These are phyloP conservation scores for Lachancea quebecensis DNA, from an alignment of 805 yeast genomes.

Conservation along the genomic window DNA sequence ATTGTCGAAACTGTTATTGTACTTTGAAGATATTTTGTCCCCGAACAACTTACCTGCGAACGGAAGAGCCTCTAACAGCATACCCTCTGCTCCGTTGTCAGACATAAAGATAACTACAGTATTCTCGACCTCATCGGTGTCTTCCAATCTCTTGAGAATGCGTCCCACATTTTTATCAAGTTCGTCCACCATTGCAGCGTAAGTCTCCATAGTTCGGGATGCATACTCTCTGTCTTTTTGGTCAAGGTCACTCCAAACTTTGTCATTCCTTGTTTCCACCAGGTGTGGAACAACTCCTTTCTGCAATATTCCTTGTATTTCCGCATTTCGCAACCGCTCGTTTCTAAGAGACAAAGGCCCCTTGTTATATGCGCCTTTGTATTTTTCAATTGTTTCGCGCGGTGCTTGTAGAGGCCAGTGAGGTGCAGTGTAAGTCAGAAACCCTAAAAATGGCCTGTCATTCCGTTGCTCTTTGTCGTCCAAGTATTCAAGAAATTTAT, in stretches of 20 bases:
- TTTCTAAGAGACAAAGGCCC: constrained; percentile 43
- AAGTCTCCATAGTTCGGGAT: constrained; percentile 44
- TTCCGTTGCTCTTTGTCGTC: constrained; percentile 22
- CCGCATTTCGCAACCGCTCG: constrained; percentile 36
- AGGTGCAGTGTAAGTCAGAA: constrained; percentile 55
- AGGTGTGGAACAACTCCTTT: constrained; percentile 40
- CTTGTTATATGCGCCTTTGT: constrained; percentile 40
- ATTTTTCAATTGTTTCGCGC: constrained; percentile 38
- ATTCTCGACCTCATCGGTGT: constrained; percentile 42
- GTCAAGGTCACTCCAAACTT: constrained; percentile 38
- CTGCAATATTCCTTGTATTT: constrained; percentile 41
- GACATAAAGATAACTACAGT: constrained; percentile 54
- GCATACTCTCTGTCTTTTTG: constrained; percentile 34
- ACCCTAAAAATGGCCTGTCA: constrained; percentile 48
- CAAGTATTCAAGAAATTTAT: constrained; percentile 36
- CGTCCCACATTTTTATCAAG: constrained; percentile 48
- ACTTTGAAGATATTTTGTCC: constrained; percentile 30
- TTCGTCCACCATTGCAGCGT: constrained; percentile 59
- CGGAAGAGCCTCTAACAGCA: constrained; percentile 51
- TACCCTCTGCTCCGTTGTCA: constrained; percentile 61
- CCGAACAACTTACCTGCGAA: constrained; percentile 17
- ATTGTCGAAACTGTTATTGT: constrained; percentile 40
- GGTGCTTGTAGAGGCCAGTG: constrained; percentile 67
- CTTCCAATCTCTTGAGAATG: constrained; percentile 37
- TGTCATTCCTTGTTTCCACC: constrained; percentile 36